Evolutionary conservation across 805 yeast genomes (phyloP).

Genomic region (Suhomyces sp.): DNA sequence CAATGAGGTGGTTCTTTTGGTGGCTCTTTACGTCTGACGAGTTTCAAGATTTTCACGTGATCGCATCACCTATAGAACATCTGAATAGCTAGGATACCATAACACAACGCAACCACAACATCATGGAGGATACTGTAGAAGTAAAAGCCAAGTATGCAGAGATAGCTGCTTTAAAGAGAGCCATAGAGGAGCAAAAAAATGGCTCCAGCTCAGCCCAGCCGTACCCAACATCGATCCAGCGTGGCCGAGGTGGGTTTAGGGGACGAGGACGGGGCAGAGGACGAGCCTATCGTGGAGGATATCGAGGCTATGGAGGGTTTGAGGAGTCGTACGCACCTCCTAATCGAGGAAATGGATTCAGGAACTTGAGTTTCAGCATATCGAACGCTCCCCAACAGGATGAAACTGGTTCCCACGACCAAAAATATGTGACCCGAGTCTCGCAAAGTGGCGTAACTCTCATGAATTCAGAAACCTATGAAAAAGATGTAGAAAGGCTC

Average conservation of each 20-base stretch:
- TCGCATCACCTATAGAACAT: not conserved
- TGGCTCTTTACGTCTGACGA: not conserved
- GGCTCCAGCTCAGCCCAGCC: not conserved
- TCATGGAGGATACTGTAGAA: conserved; percentile 16
- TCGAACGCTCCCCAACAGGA: conserved; percentile 9
- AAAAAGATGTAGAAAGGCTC: conserved; percentile 23
- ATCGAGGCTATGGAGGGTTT: not conserved
- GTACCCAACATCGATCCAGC: not conserved
- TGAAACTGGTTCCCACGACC: not conserved
- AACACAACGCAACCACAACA: not conserved
- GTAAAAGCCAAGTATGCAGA: conserved; percentile 27
- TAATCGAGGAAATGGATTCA: conserved; percentile 8
- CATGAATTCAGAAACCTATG: conserved; percentile 35
- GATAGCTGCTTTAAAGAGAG: conserved; percentile 25
- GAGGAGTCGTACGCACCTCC: not conserved
- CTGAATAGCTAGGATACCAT: not conserved
- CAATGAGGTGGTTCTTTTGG: too few relatives aligned
- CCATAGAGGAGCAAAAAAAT: conserved; percentile 21
- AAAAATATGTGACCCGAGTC: conserved; percentile 24
- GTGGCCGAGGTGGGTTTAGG: conserved; percentile 11
- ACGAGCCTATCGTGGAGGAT: conserved; percentile 1
- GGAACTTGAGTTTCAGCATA: conserved; percentile 27
- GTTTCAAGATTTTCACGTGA: not conserved
- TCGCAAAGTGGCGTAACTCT: conserved; percentile 38
- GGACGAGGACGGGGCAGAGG: conserved; percentile 11